Evolutionary conservation across 2,329 filamentous ascomycete species (phyloP), one percentile per base, ranked within the genome.

Genomic region (Sphaerostilbella broomeana): DNA sequence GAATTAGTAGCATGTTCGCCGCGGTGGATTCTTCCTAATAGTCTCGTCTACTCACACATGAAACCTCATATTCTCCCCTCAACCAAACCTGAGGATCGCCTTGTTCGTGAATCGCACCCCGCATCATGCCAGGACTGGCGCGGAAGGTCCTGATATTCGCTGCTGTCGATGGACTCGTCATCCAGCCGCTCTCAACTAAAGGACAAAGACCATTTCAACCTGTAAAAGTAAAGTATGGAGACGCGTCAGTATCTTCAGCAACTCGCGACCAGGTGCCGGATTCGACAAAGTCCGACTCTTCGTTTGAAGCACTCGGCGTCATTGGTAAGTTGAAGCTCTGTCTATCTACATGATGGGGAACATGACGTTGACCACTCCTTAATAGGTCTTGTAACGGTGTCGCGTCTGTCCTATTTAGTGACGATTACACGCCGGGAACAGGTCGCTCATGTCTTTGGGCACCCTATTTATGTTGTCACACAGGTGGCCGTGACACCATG

Each of bases 401-500:
- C 88, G 16, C 84, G 80, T 25, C 75, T 81, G 19, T 85, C 80
- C 47, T 97, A 90, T 61, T 75, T 98, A 6, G 76, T 98, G 42
- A 83, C 86, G 9, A 94, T 98, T 53, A 88, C 83, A 16, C 77
- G 80, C 42, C 84, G 90, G 32, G 77, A 94, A 54, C 86, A 94
- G 59, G 88, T 97, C 35, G 92, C 92, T 3, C 82, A 89, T 48
- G 79, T 97, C 35, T 79, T 81, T 48, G 87, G 86, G 5, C 81
- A 77, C 40, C 82, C 89, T 0, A 70, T 97, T 40, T 98, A 94
- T 60, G 81, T 87, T 26, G 78, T 95, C 44, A 92, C 84, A 29
- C 86, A 94, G 51, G 85, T 97, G 21, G 83, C 87, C 6, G 68
- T 97, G n/a, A 94, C 94, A 5, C 92, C 92, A 1, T 79, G 92